phyloP scores from a whole-genome alignment of 306 rosid species.

The Fagus sylvatica region DNA sequence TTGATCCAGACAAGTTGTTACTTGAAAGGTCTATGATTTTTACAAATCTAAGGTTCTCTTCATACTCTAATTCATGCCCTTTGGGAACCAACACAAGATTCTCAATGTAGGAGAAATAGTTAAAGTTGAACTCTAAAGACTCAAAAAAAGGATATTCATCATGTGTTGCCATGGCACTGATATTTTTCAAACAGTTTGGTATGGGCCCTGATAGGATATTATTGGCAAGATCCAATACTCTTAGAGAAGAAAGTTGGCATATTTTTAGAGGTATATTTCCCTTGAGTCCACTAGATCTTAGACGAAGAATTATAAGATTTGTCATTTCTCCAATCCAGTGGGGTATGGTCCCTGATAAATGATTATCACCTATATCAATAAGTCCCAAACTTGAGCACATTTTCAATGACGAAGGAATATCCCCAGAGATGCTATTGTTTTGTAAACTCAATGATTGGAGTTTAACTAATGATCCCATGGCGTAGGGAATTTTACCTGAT shows the following conservation, averaged over 20 bases:
- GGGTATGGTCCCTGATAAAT: slow-evolving; percentile 19
- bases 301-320: slow-evolving; percentile 31
- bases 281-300: slow-evolving; percentile 26
- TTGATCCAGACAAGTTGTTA: neutral
- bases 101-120: slow-evolving; percentile 10
- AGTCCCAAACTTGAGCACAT: slow-evolving; percentile 24
- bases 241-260: slow-evolving; percentile 38
- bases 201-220: slow-evolving; percentile 26
- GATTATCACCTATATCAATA: slow-evolving; percentile 33
- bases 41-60: neutral
- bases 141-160: slow-evolving; percentile 22
- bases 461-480: slow-evolving; percentile 10
- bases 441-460: slow-evolving; percentile 27
- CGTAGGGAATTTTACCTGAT: slow-evolving; percentile 17
- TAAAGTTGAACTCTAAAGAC: slow-evolving; percentile 1
- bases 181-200: slow-evolving; percentile 37
- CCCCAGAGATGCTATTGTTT: slow-evolving; percentile 16
- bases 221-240: slow-evolving; percentile 12
- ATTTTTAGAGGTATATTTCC: slow-evolving; percentile 23
- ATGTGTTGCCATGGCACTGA: slow-evolving; percentile 30
- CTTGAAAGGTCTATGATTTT: neutral
- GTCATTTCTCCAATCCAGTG: slow-evolving; percentile 8
- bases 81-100: slow-evolving; percentile 8
- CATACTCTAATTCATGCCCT: too few species aligned
- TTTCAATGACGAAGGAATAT: slow-evolving; percentile 19